Percentiles rank a stretch among this genome's conserved stretches.
These are phyloP conservation scores for Naganishia sp. DNA, from an alignment of 1,284 basidiomycete species.

Conservation along the genomic window DNA sequence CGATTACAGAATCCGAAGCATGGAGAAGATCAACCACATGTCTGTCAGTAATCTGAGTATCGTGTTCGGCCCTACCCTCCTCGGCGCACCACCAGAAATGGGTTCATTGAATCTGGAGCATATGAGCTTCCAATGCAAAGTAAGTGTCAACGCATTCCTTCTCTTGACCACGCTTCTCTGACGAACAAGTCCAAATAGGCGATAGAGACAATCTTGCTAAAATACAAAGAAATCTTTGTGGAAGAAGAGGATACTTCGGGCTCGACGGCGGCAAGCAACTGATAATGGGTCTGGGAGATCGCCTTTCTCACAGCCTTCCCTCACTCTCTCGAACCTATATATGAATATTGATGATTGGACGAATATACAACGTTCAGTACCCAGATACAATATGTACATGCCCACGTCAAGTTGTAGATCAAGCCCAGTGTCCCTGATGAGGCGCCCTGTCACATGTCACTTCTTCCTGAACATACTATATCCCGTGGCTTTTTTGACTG, in stretches of 20 bases:
- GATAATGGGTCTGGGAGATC: background rate
- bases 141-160: constrained; percentile 42
- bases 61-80: constrained; percentile 94
- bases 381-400: constrained; percentile 1
- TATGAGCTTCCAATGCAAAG: constrained; percentile 67
- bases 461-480: constrained; percentile 27
- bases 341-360: background rate
- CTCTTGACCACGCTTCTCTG: constrained; percentile 42
- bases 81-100: constrained; percentile 62
- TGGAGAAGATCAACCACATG: constrained; percentile 85
- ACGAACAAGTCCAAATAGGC: constrained; percentile 58
- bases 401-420: too few species aligned
- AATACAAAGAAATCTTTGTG: constrained; percentile 82
- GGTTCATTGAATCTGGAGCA: constrained; percentile 60
- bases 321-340: too few species aligned
- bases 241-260: constrained; percentile 58
- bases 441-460: background rate
- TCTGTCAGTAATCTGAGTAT: constrained; percentile 89
- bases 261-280: background rate
- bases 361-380: background rate
- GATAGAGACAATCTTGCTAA: constrained; percentile 80
- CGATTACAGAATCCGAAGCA: constrained; percentile 66
- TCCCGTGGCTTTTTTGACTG: constrained; percentile 10
- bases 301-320: too few species aligned
- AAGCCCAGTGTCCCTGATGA: too few species aligned